Evolutionary conservation across 2,329 filamentous ascomycete genomes (phyloP), one percentile per base, ranked within the genome.

Genomic region (Neopestalotiopsis clavispora): DNA sequence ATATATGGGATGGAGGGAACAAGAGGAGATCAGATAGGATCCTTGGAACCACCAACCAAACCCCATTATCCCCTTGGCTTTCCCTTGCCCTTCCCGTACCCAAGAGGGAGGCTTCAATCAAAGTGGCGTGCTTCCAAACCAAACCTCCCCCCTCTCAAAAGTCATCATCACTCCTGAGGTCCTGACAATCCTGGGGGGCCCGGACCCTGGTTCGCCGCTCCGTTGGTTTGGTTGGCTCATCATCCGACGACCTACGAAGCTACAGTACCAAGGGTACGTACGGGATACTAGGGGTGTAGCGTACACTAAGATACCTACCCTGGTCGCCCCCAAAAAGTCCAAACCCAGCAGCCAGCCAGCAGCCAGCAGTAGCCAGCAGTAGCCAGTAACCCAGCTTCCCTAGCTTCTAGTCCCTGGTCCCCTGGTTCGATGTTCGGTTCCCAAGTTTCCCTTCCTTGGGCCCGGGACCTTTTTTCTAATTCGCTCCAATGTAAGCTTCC

Each of bases 371-470:
- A 28, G 23, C 23, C 23, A 28, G 23, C 23, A 28, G 23, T 28
- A 28, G 23, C 23, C 23, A 28, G 23, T 1, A 28, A 28, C 23
- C 23, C 23, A 28, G 23, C 23, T 28, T 28, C 23, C 23, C 23
- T 28, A 28, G 23, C 23, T 28, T 28, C 23, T 58, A 58, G 45
- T 61, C 38, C 67, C 66, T 68, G 70, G 67, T 58, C 67, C 71
- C 69, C 71, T 69, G 67, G 68, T 71, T 69, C 72, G 67, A 65
- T 66, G 70, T 68, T 69, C 34, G 34, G 34, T 38, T 38, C 34
- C 34, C 34, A 38, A 38, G 34, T 38, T 38, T 38, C 34, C 34
- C 10, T 38, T 38, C 34, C 34, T 38, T 38, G 34, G 34, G 34
- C 34, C 34, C 34, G 34, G 34, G 34, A 38, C 34, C 34, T 38